Percentiles rank a stretch among this genome's conserved stretches.
phyloP scores from a whole-genome alignment of 306 rosid genomes.

The Mucuna pruriens region DNA sequence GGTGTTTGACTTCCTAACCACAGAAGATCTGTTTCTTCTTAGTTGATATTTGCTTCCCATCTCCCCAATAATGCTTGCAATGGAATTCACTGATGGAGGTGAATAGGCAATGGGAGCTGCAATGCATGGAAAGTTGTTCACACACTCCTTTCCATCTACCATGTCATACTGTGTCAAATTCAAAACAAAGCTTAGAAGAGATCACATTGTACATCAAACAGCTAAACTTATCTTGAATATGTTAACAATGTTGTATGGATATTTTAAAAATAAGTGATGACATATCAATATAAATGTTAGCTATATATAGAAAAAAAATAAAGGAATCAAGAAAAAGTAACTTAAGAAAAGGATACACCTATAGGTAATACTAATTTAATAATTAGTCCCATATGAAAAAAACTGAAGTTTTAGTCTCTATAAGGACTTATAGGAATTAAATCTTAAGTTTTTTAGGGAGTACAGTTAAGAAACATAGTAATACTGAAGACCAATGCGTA shows the following conservation, averaged over 20 bases:
- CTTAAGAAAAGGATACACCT: no score
- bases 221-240: not conserved
- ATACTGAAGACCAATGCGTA: no score
- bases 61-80: conserved; percentile 59
- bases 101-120: conserved; percentile 60
- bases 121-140: conserved; percentile 58
- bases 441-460: no score
- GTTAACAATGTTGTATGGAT: not conserved
- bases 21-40: conserved; percentile 70
- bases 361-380: no score
- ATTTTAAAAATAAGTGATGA: not conserved
- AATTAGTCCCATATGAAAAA: no score
- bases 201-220: not conserved
- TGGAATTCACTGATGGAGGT: conserved; percentile 58
- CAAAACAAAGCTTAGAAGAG: not conserved
- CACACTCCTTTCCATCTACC: conserved; percentile 47
- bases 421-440: no score
- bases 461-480: no score
- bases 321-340: no score
- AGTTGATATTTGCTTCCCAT: conserved; percentile 58
- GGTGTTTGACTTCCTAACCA: conserved; percentile 64
- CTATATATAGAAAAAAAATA: no score
- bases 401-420: no score
- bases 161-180: conserved; percentile 51
- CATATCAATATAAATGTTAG: not conserved